A percentile compares a stretch with the other conserved stretches of the same genome.
Conservation (phyloP, 2,329 filamentous ascomycete genomes). For the Calonectria montana region DNA sequence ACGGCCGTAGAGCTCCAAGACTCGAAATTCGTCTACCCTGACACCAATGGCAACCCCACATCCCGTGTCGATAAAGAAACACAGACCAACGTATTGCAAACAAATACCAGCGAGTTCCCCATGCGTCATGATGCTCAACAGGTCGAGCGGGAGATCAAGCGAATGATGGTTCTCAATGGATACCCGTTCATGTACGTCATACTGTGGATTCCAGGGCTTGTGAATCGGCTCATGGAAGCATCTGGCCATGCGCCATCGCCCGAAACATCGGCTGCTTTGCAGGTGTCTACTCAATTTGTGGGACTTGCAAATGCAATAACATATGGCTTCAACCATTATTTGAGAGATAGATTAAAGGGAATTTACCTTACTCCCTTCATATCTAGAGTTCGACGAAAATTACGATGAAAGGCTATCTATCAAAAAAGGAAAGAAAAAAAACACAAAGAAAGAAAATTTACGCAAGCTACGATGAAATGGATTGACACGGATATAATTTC, state of each 20-base stretch:
- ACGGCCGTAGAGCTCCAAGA: neutral
- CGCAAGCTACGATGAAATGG: neutral
- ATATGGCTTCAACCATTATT: constrained; percentile 38
- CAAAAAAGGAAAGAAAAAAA: neutral
- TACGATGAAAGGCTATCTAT: neutral
- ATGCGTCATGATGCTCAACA: constrained; percentile 27
- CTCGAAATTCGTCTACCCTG: neutral
- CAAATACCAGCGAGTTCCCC: constrained; percentile 35
- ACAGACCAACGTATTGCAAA: constrained; percentile 23
- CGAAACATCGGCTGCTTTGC: constrained; percentile 28
- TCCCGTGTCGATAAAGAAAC: neutral
- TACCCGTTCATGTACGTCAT: constrained; percentile 38
- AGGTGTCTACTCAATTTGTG: constrained; percentile 33
- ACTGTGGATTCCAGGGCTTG: constrained; percentile 34
- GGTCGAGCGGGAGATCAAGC: constrained; percentile 34
- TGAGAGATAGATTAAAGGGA: constrained; percentile 29
- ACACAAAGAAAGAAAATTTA: neutral
- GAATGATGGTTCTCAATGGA: constrained; percentile 37
- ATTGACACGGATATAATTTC: no score
- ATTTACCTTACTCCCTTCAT: constrained; percentile 31
- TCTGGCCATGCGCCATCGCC: constrained; percentile 19
- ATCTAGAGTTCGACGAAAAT: constrained; percentile 15
- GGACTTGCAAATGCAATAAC: constrained; percentile 36
- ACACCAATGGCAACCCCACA: neutral
- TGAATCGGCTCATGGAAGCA: constrained; percentile 35